These are phyloP conservation scores for Venustampulla echinocandica DNA, from an alignment of 495 filamentous ascomycete genomes.

Conservation along the genomic window DNA sequence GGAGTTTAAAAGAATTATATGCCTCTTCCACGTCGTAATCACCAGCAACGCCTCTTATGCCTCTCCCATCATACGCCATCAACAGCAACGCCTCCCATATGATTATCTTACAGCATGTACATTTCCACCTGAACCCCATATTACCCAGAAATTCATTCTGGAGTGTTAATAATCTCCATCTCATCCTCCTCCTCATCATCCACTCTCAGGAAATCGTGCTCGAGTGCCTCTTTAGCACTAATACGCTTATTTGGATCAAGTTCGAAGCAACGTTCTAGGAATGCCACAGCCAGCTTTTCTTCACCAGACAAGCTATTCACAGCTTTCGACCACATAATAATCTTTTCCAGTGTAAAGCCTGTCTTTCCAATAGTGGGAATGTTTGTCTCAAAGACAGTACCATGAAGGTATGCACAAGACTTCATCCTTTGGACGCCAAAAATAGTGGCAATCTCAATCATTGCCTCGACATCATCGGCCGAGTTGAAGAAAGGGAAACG, in stretches of 20 bases:
- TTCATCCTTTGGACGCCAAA: slow-evolving; percentile 84
- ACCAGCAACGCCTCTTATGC: slow-evolving; percentile 9
- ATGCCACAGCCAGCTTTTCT: slow-evolving; percentile 49
- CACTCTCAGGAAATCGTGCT: slow-evolving; percentile 63
- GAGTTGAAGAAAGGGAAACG: slow-evolving; percentile 98
- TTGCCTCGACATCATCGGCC: slow-evolving; percentile 89
- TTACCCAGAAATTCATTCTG: too few species aligned
- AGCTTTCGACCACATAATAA: slow-evolving; percentile 84
- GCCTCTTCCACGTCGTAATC: too few species aligned
- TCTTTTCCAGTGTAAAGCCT: slow-evolving; percentile 82
- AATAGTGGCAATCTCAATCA: slow-evolving; percentile 93
- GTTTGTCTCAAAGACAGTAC: slow-evolving; percentile 76
- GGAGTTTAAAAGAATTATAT: too few species aligned
- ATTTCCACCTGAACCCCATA: too few species aligned
- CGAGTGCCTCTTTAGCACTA: slow-evolving; percentile 59
- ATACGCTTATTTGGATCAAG: slow-evolving; percentile 63
- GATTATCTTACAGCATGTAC: slow-evolving; percentile 28
- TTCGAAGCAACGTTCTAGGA: slow-evolving; percentile 61
- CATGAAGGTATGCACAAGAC: slow-evolving; percentile 70
- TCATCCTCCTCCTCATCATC: slow-evolving; percentile 31
- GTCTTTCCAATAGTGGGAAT: slow-evolving; percentile 80
- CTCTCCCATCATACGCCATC: background rate
- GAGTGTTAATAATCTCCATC: too few species aligned
- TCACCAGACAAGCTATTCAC: slow-evolving; percentile 36
- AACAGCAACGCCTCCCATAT: slow-evolving; percentile 7